Percentiles rank a stretch among this genome's conserved stretches.
Conservation (phyloP, 1,284 basidiomycete genomes). For the Takashimella tepidaria region DNA sequence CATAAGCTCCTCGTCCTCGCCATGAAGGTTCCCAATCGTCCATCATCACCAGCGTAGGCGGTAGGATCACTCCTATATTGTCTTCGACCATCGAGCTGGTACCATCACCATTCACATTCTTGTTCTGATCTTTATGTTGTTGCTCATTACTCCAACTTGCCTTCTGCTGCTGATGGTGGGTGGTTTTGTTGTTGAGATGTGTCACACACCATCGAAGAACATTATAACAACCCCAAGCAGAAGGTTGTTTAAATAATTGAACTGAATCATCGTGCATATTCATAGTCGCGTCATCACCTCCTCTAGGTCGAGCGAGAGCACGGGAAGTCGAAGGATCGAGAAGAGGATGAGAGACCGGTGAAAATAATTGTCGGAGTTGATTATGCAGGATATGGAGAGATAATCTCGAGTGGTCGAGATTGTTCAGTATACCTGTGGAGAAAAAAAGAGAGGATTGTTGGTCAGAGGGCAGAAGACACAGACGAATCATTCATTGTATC, state of each 20-base stretch:
- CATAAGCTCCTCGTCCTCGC: slow-evolving; percentile 31
- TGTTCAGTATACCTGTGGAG: slow-evolving; percentile 7
- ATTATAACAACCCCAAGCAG: slow-evolving; percentile 32
- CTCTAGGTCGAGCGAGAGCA: slow-evolving; percentile 22
- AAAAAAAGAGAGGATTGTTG: background rate
- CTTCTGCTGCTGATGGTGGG: too few relatives aligned
- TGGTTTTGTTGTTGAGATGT: slow-evolving; percentile 5
- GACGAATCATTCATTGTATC: too few relatives aligned
- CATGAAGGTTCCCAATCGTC: slow-evolving; percentile 46
- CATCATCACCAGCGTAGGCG: slow-evolving; percentile 44
- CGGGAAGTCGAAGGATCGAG: slow-evolving; percentile 23
- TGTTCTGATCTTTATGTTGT: too few relatives aligned
- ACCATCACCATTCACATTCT: slow-evolving; percentile 7
- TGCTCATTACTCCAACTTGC: too few relatives aligned
- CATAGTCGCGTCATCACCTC: slow-evolving; percentile 23
- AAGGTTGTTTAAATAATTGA: slow-evolving; percentile 28
- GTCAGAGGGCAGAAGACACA: too few relatives aligned
- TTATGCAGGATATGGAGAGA: slow-evolving; percentile 19
- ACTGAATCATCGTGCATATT: slow-evolving; percentile 30
- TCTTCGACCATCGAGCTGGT: slow-evolving; percentile 16
- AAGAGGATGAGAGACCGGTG: slow-evolving; percentile 29
- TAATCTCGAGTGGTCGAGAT: slow-evolving; percentile 4
- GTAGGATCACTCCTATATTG: slow-evolving; percentile 38
- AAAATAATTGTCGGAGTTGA: slow-evolving; percentile 23
- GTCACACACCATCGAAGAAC: slow-evolving; percentile 24